Evolutionary conservation across 306 rosid genomes (phyloP), one percentile per base, ranked within the genome.

Genomic region (Alnus rubra): DNA sequence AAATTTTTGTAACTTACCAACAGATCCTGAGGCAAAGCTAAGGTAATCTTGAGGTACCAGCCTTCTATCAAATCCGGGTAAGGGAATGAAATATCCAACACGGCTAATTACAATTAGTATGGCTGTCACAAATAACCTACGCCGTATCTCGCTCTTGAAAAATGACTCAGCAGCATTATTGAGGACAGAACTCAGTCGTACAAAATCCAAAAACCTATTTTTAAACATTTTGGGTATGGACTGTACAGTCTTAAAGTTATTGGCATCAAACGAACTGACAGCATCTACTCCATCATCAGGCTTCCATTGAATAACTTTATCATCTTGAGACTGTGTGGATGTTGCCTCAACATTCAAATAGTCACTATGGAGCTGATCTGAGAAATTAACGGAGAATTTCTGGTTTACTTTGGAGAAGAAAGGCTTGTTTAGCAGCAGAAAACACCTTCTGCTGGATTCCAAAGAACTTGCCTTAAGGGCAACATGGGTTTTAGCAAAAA

Each of bases 51-150:
- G 91, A 8, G 99, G 98, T 79, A 95, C 91, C 93, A 95, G 81
- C 89, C 99, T 90, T 79, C 99, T 85, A 77, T 95, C 98, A 87
- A 90, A 93, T 44, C 99, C 99, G 23, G 99, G 99, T 60, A 95
- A 91, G 62, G 99, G 99, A 82, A 93, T 87, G 82, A 95, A 95
- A 87, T 95, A 95, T 28, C 99, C 98, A 37, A 95, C 77, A 3
- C 99, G 99, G 80, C 99, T 95, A 45, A 93, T 55, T 47, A 95
- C 86, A 85, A 95, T 92, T 51, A 95, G 80, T 60, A 88, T 89
- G 5, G 97, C 95, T 18, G 98, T 95, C 71, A 95, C 97, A 23
- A 88, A 95, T 77, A 95, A 73, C 84, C 99, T 88, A 78, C 98
- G 86, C 73, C 98, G 80, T 80, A 95, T 95, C 91, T 95, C 99